Conservation (phyloP, 2,329 filamentous ascomycete genomes). For the Blumeriella jaapii region DNA sequence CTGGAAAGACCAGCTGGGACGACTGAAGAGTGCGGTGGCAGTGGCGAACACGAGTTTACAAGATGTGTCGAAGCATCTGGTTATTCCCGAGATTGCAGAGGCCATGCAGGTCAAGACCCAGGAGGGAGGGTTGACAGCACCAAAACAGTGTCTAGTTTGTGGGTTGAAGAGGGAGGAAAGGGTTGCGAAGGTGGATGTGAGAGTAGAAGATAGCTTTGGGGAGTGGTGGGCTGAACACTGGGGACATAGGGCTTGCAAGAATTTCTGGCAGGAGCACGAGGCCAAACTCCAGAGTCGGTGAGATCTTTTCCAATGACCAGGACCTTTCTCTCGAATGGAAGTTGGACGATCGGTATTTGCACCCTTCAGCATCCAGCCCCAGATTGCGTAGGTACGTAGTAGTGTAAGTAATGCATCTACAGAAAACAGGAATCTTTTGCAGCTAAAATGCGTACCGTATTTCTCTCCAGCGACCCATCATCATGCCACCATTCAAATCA, state of each 20-base stretch:
- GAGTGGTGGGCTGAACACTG: constrained; percentile 95
- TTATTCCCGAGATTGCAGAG: constrained; percentile 60
- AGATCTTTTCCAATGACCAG: neutral
- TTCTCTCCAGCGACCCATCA: too few species aligned
- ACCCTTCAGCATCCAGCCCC: too few species aligned
- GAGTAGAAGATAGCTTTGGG: constrained; percentile 80
- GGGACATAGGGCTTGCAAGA: constrained; percentile 67
- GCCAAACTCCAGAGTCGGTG: constrained; percentile 49
- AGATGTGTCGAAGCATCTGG: constrained; percentile 24
- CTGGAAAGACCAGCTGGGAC: constrained; percentile 67
- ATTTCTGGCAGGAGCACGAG: constrained; percentile 78
- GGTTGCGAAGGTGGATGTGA: constrained; percentile 55
- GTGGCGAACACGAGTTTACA: constrained; percentile 41
- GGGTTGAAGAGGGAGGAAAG: constrained; percentile 82
- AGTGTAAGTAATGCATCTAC: too few species aligned
- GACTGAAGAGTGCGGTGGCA: constrained; percentile 61
- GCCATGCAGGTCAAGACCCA: constrained; percentile 56
- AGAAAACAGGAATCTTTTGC: too few species aligned
- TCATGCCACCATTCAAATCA: too few species aligned
- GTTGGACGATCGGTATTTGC: neutral
- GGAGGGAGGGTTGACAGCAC: constrained; percentile 62
- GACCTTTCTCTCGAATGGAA: neutral
- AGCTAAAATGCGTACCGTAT: too few species aligned
- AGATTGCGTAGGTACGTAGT: too few species aligned
- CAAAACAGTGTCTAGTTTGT: constrained; percentile 72